These are phyloP conservation scores for Lupinus albus DNA, from an alignment of 306 rosid species.

Conservation along the genomic window DNA sequence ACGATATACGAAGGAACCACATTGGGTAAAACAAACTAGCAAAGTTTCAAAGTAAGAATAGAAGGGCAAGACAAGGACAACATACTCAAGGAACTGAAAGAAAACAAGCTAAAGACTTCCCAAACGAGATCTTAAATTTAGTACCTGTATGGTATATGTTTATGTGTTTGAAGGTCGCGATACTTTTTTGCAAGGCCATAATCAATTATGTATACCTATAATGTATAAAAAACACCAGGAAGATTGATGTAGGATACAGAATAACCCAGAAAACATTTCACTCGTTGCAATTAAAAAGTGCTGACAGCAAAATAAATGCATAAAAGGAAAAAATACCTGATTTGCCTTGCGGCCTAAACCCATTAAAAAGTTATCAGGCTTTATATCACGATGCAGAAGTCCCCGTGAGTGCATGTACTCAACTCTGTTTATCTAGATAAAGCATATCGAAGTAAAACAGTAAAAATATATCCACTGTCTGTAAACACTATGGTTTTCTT, in stretches of 20 bases:
- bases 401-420: constrained; percentile 92
- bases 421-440: constrained; percentile 73
- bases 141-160: constrained; percentile 98
- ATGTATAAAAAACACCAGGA: constrained; percentile 35
- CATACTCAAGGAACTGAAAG: constrained; percentile 22
- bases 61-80: neutral
- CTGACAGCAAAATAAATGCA: constrained; percentile 5
- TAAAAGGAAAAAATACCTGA: constrained; percentile 56
- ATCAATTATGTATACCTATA: constrained; percentile 90
- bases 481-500: constrained; percentile 4
- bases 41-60: constrained; percentile 12
- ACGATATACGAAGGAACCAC: neutral
- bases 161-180: constrained; percentile 96
- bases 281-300: constrained; percentile 1
- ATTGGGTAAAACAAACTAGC: neutral
- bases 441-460: constrained; percentile 23
- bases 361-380: constrained; percentile 94
- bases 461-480: constrained; percentile 30
- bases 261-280: neutral
- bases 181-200: constrained; percentile 96
- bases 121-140: constrained; percentile 33
- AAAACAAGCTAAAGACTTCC: constrained; percentile 33
- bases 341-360: constrained; percentile 94
- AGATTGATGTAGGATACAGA: neutral
- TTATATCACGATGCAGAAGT: constrained; percentile 91